Percentiles rank a stretch among this genome's conserved stretches.
Evolutionary conservation across 2,329 filamentous ascomycete species (phyloP).

Genomic region (Curvularia hawaiiensis): DNA sequence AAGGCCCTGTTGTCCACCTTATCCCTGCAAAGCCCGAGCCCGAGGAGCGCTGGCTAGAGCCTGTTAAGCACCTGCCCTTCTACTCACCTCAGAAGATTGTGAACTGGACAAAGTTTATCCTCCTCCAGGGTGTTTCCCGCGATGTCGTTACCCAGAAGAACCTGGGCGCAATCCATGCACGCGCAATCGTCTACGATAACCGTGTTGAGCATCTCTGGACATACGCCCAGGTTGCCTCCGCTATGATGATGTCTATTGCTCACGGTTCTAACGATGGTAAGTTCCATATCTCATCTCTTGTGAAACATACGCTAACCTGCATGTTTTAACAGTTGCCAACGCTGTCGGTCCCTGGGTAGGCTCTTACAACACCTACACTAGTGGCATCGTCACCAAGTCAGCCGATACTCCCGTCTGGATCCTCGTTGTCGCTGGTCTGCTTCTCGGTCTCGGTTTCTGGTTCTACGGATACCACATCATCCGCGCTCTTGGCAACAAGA

Average conservation of each 20-base stretch:
- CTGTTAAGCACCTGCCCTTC: constrained; percentile 41
- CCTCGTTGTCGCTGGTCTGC: constrained; percentile 59
- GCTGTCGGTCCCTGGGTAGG: constrained; percentile 62
- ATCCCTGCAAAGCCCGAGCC: constrained; percentile 31
- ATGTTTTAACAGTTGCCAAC: constrained; percentile 55
- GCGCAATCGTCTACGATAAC: constrained; percentile 53
- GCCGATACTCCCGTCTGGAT: constrained; percentile 65
- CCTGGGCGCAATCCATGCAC: constrained; percentile 48
- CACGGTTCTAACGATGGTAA: constrained; percentile 67
- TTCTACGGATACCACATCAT: constrained; percentile 69
- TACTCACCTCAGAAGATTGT: constrained; percentile 37
- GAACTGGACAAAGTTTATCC: constrained; percentile 51
- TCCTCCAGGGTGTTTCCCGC: constrained; percentile 52
- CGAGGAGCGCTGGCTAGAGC: constrained; percentile 42
- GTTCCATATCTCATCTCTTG: neutral
- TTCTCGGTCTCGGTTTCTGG: constrained; percentile 62
- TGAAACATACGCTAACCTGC: neutral
- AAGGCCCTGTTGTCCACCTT: constrained; percentile 9
- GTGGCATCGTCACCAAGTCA: constrained; percentile 53
- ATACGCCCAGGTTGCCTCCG: constrained; percentile 53
- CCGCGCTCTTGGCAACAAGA: constrained; percentile 64
- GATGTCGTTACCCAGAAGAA: constrained; percentile 44
- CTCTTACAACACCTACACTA: constrained; percentile 65
- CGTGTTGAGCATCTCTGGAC: constrained; percentile 57
- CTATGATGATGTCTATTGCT: constrained; percentile 74